Conservation (phyloP, 2,329 filamentous ascomycete genomes). For the Alternaria sp. region DNA sequence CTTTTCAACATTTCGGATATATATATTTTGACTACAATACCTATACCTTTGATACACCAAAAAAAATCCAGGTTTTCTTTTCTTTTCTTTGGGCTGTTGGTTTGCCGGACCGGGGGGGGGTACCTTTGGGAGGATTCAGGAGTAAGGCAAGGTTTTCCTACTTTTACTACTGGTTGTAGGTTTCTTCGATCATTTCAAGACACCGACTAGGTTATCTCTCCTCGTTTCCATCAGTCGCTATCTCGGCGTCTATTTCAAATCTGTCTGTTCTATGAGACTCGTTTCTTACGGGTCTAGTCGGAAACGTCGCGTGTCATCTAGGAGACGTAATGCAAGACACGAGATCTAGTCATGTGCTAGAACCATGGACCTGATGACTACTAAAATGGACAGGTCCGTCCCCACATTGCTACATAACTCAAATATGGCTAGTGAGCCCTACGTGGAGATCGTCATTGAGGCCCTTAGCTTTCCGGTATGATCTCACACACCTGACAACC, state of each 20-base stretch:
- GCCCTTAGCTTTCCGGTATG: neutral
- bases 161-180: neutral
- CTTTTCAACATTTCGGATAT: too few relatives aligned
- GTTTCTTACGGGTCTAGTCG: neutral
- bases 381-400: neutral
- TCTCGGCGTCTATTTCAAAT: neutral
- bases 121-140: neutral
- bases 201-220: too few relatives aligned
- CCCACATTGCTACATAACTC: neutral
- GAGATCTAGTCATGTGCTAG: neutral
- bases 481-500: too few relatives aligned
- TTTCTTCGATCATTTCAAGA: too few relatives aligned
- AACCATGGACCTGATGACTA: neutral
- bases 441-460: neutral
- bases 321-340: neutral
- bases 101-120: neutral
- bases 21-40: too few relatives aligned
- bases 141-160: neutral
- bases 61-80: neutral
- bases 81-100: neutral
- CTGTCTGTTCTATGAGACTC: neutral
- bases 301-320: neutral
- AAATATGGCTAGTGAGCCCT: neutral
- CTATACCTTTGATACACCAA: too few relatives aligned
- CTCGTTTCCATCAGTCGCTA: too few relatives aligned